A percentile compares a stretch with the other conserved stretches of the same genome.
Evolutionary conservation across 208 protist species (phyloP).

Genomic region (Leptomonas pyrrhocoris): DNA sequence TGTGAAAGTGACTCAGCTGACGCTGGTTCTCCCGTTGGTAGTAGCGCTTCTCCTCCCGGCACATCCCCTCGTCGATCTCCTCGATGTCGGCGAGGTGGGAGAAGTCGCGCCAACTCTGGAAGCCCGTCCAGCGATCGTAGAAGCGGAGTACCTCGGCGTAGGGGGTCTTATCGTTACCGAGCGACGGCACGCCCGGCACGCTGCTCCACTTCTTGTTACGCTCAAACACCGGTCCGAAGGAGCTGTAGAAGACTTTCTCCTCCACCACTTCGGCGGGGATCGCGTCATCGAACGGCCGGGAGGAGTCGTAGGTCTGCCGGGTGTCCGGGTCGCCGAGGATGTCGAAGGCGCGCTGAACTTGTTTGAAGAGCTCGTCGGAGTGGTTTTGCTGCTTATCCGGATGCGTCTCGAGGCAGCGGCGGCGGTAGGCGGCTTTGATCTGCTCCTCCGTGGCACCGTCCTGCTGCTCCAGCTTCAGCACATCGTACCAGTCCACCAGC

Average conservation of each 20-base stretch:
- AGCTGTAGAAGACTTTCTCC: constrained; percentile 86
- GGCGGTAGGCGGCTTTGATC: constrained; percentile 89
- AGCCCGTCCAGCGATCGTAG: constrained; percentile 95
- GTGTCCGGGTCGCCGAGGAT: constrained; percentile 91
- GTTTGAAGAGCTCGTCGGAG: constrained; percentile 93
- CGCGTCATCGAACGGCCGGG: constrained; percentile 93
- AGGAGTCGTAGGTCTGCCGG: constrained; percentile 94
- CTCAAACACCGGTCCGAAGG: constrained; percentile 92
- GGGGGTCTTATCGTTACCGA: constrained; percentile 72
- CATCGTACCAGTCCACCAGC: constrained; percentile 85
- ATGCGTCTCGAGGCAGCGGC: constrained; percentile 94
- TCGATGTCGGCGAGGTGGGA: constrained; percentile 92
- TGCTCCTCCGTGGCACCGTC: constrained; percentile 74
- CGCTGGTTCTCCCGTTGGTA: constrained; percentile 97
- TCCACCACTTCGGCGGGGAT: constrained; percentile 79
- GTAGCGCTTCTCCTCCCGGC: constrained; percentile 96
- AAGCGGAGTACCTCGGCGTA: constrained; percentile 88
- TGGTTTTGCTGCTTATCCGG: constrained; percentile 94
- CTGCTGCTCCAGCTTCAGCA: constrained; percentile 68
- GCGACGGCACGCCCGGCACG: constrained; percentile 62
- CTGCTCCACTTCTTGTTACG: constrained; percentile 92
- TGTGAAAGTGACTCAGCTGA: constrained; percentile 75
- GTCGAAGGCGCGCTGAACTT: constrained; percentile 94
- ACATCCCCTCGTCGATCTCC: constrained; percentile 92
- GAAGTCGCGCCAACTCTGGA: constrained; percentile 97